These are phyloP conservation scores for Escallonia herrerae DNA, from an alignment of 129 eudicot genomes.

Conservation along the genomic window DNA sequence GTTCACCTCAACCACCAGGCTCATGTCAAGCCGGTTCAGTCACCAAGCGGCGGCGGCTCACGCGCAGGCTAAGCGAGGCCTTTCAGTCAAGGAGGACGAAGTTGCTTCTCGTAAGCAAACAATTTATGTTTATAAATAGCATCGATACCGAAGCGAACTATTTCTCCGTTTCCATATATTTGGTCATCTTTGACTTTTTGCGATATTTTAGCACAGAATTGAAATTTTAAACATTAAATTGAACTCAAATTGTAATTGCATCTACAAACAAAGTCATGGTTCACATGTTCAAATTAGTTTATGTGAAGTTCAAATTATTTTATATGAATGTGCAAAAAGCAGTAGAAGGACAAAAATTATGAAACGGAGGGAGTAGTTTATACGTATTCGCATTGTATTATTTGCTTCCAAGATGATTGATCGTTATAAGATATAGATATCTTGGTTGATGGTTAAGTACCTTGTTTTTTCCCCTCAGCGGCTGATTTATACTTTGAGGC, in stretches of 20 bases:
- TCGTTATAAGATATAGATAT: neutral
- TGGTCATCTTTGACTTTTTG: neutral
- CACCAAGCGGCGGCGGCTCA: conserved; percentile 22
- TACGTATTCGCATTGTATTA: neutral
- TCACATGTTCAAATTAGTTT: neutral
- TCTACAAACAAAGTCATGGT: neutral
- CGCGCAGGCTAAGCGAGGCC: conserved; percentile 47
- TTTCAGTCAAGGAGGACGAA: conserved; percentile 33
- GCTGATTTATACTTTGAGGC: conserved; percentile 66
- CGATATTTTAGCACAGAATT: neutral
- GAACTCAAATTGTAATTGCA: neutral
- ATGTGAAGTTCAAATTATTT: neutral
- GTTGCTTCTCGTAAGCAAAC: conserved; percentile 46
- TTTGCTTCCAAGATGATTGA: neutral
- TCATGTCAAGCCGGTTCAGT: conserved; percentile 14
- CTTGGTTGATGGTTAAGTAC: neutral
- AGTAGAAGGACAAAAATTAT: neutral
- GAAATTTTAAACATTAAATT: too few species aligned
- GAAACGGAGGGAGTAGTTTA: neutral
- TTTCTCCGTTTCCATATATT: too few species aligned
- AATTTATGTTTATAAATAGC: neutral
- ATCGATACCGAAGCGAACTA: too few species aligned
- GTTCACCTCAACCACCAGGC: conserved; percentile 4
- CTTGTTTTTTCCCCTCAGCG: conserved; percentile 27
- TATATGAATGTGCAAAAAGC: neutral